Evolutionary conservation across 73 alveolate species (phyloP), one percentile per base, ranked within the genome.

Genomic region (Paramecium tetraurelia): DNA sequence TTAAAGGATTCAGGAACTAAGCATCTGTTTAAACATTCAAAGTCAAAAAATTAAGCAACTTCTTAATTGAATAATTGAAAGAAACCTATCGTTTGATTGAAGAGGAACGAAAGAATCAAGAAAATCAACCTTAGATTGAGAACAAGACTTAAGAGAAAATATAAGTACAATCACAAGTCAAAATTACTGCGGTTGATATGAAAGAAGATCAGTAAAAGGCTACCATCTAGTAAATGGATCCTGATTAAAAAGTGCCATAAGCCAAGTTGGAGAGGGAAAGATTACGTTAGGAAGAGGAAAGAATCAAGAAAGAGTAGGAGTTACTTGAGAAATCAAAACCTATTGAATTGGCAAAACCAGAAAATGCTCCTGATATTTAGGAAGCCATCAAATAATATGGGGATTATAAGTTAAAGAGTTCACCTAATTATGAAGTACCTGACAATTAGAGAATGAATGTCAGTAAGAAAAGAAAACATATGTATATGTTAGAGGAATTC

Each of bases 401-500:
- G 21, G 99, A 97, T 85, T 96, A 90, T 86, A 97, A 97, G 46
- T 92, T 97, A 3, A 97, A 97, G 92, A 92, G 97, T 85, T 69
- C 96, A 22, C 57, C 36, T 18, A 89, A 92, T 83, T 94, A 93
- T 77, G 93, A 89, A 22, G 99, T 97, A 11, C 99, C 99, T 2
- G 98, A 97, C 88, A 96, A 96, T 83, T 87, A 95, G 53, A 94
- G 99, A 92, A 96, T 97, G 85, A 97, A 97, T 92, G 98, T 94
- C 35, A 80, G 96, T 57, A 96, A 97, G 92, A 97, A 97, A 92
- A 86, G 98, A 85, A 92, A 96, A 89, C 97, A 97, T 75, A 97
- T 97, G 99, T 96, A 96, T 76, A 94, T 97, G 59, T 95, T 97
- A n/a, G 98, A 96, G 85, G 98, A 94, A 85, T 93, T 96, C 69